Evolutionary conservation across 2,329 filamentous ascomycete genomes (phyloP).

Genomic region (Calonectria crousiana): DNA sequence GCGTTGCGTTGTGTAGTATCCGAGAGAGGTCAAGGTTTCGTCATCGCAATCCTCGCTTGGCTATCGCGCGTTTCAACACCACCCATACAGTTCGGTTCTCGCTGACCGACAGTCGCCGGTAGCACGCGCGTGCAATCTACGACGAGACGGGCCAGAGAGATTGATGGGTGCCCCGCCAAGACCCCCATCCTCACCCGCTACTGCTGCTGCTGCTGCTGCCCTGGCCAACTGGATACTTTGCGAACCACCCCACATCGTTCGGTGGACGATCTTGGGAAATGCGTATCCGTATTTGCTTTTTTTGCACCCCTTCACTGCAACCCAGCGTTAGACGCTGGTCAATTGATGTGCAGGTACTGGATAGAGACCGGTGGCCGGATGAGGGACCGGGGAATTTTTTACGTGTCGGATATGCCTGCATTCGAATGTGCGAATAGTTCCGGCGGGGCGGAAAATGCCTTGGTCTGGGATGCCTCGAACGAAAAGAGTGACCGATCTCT

Average conservation of each 20-base stretch:
- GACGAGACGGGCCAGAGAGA: background rate
- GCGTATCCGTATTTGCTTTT: constrained; percentile 18
- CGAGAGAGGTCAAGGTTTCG: constrained; percentile 7
- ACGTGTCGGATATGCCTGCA: background rate
- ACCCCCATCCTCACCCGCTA: constrained; percentile 20
- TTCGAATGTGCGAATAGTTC: background rate
- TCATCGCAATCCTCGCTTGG: constrained; percentile 7
- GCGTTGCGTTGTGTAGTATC: background rate
- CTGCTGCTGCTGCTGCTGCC: background rate
- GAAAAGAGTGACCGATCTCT: constrained; percentile 6
- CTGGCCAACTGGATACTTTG: constrained; percentile 15
- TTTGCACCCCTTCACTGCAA: background rate
- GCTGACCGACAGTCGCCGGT: constrained; percentile 1
- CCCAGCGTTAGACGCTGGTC: background rate
- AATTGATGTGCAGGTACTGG: background rate
- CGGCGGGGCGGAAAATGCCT: background rate
- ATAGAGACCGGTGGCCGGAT: background rate
- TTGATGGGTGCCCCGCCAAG: background rate
- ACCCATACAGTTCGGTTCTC: background rate
- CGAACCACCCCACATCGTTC: constrained; percentile 23
- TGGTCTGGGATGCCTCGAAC: background rate
- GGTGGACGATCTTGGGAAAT: constrained; percentile 25
- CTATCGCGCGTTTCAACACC: constrained; percentile 16
- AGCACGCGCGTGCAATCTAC: background rate
- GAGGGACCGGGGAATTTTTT: background rate